Percentiles rank a stretch among this genome's conserved stretches.
phyloP scores from a whole-genome alignment of 176 grass and related monocot genomes.

The Eleusine indica region DNA sequence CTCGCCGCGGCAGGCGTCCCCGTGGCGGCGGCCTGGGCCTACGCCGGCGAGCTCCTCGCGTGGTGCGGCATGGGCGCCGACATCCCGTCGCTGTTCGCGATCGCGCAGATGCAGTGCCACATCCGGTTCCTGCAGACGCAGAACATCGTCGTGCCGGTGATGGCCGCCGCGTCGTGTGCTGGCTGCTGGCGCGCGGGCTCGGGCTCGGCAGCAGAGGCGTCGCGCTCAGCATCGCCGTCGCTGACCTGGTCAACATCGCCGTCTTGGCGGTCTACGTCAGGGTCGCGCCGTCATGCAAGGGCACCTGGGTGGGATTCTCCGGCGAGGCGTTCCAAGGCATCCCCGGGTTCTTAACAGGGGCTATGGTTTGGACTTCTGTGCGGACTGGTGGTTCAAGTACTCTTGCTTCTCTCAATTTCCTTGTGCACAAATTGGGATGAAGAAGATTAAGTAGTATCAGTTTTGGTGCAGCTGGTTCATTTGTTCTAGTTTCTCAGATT shows the following conservation, averaged over 20 bases:
- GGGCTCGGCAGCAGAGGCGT: constrained; percentile 41
- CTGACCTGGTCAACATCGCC: constrained; percentile 23
- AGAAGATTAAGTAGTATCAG: not conserved
- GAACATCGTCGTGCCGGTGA: constrained; percentile 38
- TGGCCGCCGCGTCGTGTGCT: constrained; percentile 45
- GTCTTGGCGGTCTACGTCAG: constrained; percentile 41
- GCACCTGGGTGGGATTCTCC: constrained; percentile 40
- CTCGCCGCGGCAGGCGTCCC: constrained; percentile 39
- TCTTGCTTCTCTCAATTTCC: not conserved
- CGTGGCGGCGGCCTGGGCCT: constrained; percentile 15
- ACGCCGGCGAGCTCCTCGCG: constrained; percentile 38
- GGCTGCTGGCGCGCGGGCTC: constrained; percentile 44
- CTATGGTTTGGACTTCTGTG: not conserved
- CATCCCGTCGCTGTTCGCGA: constrained; percentile 41
- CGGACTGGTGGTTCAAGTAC: not conserved
- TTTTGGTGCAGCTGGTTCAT: not conserved
- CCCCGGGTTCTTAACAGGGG: constrained; percentile 1
- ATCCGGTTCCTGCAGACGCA: constrained; percentile 41
- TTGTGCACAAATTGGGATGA: not conserved
- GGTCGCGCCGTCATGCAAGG: constrained; percentile 36
- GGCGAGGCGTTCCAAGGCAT: constrained; percentile 39
- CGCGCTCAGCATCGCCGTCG: constrained; percentile 34
- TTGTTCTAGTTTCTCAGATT: not conserved
- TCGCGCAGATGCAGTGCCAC: constrained; percentile 43
- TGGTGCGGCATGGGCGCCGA: constrained; percentile 33